phyloP scores from a whole-genome alignment of 2,329 filamentous ascomycete genomes.

The Ophiostoma angusticollis region DNA sequence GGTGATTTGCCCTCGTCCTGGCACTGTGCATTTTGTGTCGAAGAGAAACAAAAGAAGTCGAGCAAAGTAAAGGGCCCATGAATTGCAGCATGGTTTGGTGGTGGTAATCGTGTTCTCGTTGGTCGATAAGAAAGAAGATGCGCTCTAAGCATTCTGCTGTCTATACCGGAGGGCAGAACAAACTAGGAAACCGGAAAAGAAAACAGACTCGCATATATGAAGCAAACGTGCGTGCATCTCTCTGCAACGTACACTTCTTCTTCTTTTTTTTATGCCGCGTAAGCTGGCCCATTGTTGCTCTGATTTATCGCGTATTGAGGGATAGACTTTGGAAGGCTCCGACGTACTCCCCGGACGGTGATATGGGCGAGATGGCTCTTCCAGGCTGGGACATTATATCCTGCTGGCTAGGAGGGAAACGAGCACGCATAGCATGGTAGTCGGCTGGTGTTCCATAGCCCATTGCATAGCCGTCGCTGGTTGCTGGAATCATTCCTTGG shows the following conservation, averaged over 20 bases:
- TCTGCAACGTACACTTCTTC: not conserved
- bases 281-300: not conserved
- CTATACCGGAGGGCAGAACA: constrained; percentile 6
- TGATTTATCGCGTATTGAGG: constrained; percentile 33
- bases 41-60: too few relatives aligned
- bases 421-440: constrained; percentile 34
- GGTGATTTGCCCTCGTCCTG: too few relatives aligned
- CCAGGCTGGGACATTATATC: constrained; percentile 21
- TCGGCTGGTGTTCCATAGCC: constrained; percentile 29
- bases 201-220: not conserved
- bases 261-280: not conserved
- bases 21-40: too few relatives aligned
- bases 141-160: constrained; percentile 12
- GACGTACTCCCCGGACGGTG: constrained; percentile 45
- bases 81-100: not conserved
- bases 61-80: too few relatives aligned
- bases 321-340: constrained; percentile 58
- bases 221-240: not conserved
- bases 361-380: constrained; percentile 29
- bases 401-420: constrained; percentile 31
- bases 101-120: constrained; percentile 6
- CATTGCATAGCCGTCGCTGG: constrained; percentile 29
- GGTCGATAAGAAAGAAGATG: constrained; percentile 6
- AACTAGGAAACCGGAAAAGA: constrained; percentile 1
- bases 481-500: constrained; percentile 25